phyloP scores from a whole-genome alignment of 805 yeast species.

The Candida khao-thaluensis region DNA sequence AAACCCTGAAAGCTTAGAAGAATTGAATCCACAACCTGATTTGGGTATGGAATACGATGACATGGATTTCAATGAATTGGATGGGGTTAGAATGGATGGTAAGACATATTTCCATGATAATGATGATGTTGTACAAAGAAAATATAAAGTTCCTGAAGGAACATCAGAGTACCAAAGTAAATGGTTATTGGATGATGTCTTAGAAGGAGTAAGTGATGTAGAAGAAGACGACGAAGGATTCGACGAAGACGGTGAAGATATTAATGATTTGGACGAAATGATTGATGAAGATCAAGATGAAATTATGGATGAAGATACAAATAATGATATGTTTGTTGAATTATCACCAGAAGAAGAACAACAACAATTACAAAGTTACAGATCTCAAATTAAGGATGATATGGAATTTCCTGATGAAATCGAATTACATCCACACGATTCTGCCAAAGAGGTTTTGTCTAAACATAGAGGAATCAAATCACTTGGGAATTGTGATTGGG shows the following conservation, averaged over 20 bases:
- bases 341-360: conserved; percentile 80
- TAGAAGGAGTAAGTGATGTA: conserved; percentile 41
- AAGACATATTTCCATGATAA: conserved; percentile 45
- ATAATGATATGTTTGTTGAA: conserved; percentile 65
- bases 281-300: conserved; percentile 19
- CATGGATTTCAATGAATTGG: conserved; percentile 15
- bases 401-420: conserved; percentile 94
- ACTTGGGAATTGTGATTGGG: conserved; percentile 81
- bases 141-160: conserved; percentile 59
- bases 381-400: conserved; percentile 75
- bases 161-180: conserved; percentile 74
- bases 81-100: conserved; percentile 59
- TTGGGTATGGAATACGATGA: conserved; percentile 38
- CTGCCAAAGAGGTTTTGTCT: conserved; percentile 70
- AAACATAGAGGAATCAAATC: conserved; percentile 88
- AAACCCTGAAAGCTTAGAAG: conserved; percentile 58
- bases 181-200: conserved; percentile 65
- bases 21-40: conserved; percentile 51
- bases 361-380: conserved; percentile 67
- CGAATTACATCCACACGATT: conserved; percentile 73
- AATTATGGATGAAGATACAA: conserved; percentile 39
- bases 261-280: conserved; percentile 20
- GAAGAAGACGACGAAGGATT: conserved; percentile 42
- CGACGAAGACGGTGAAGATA: not conserved
- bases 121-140: conserved; percentile 14